Evolutionary conservation across 1,284 basidiomycete species (phyloP).

Genomic region (Pseudozyma pruni): DNA sequence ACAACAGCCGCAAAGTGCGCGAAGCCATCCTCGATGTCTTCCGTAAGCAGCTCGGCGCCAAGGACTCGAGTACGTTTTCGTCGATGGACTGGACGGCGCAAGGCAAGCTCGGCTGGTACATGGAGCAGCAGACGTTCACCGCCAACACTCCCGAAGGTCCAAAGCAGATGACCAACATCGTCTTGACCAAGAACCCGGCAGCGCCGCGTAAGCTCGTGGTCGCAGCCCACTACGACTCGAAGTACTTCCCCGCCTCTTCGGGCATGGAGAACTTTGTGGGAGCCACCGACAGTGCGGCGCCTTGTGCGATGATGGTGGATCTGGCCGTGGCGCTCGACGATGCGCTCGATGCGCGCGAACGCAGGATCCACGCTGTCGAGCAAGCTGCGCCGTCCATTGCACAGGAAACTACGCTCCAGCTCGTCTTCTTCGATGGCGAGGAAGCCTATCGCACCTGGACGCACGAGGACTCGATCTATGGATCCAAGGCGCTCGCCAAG

Average conservation of each 20-base stretch:
- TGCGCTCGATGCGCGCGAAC: constrained; percentile 49
- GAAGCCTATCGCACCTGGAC: constrained; percentile 95
- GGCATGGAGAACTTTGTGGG: constrained; percentile 83
- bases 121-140: constrained; percentile 50
- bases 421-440: constrained; percentile 98
- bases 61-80: constrained; percentile 1
- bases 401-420: constrained; percentile 87
- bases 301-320: constrained; percentile 79
- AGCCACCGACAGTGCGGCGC: constrained; percentile 95
- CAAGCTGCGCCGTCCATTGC: constrained; percentile 4
- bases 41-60: constrained; percentile 21
- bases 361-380: constrained; percentile 25
- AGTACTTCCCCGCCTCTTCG: constrained; percentile 82
- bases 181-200: constrained; percentile 88
- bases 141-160: constrained; percentile 80
- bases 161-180: constrained; percentile 86
- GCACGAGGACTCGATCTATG: constrained; percentile 88
- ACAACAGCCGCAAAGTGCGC: constrained; percentile 53
- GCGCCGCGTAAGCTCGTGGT: constrained; percentile 85
- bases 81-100: constrained; percentile 5
- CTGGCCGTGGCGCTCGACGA: constrained; percentile 57
- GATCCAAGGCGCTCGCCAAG: constrained; percentile 72
- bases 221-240: constrained; percentile 94
- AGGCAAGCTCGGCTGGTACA: constrained; percentile 56
- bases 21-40: constrained; percentile 52